A percentile compares a stretch with the other conserved stretches of the same genome.
These are phyloP conservation scores for Penicillium steckii DNA, from an alignment of 495 filamentous ascomycete genomes.

Conservation along the genomic window DNA sequence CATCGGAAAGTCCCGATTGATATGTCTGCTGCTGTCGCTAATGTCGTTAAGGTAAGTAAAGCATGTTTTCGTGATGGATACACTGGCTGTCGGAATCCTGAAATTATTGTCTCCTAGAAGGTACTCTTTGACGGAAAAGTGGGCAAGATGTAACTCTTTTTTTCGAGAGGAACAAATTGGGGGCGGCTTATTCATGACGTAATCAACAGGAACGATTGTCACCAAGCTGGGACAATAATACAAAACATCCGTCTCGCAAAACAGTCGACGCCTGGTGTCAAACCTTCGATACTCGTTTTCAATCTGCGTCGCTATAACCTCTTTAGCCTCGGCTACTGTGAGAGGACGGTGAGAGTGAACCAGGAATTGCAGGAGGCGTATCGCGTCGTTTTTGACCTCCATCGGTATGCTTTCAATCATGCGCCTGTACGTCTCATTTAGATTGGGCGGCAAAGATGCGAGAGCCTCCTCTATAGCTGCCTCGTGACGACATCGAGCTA, in stretches of 20 bases:
- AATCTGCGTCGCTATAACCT: conserved; percentile 23
- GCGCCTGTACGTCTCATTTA: conserved; percentile 38
- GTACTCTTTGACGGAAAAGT: conserved; percentile 33
- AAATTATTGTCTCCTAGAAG: conserved; percentile 14
- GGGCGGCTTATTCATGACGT: no score
- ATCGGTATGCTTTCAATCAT: conserved; percentile 32
- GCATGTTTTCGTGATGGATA: conserved; percentile 22
- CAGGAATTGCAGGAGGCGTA: conserved; percentile 23
- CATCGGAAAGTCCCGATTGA: conserved; percentile 20
- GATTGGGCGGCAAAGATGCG: conserved; percentile 29
- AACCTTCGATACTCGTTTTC: conserved; percentile 6
- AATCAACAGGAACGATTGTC: conserved; percentile 12
- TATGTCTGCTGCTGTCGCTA: conserved; percentile 1
- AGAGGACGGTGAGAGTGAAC: conserved; percentile 22
- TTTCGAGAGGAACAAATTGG: no score
- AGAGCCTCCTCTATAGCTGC: conserved; percentile 24
- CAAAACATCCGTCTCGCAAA: conserved; percentile 18
- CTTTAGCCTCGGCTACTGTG: conserved; percentile 16
- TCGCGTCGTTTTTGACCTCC: conserved; percentile 13
- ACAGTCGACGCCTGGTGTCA: conserved; percentile 16
- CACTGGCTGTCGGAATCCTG: conserved; percentile 14
- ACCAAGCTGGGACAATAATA: conserved; percentile 17
- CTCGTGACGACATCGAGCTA: conserved; percentile 26
- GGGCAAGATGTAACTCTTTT: conserved; percentile 22
- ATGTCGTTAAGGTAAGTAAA: conserved; percentile 28